Conservation (phyloP, 495 filamentous ascomycete genomes). For the Staphylotrichum tortipilum region DNA sequence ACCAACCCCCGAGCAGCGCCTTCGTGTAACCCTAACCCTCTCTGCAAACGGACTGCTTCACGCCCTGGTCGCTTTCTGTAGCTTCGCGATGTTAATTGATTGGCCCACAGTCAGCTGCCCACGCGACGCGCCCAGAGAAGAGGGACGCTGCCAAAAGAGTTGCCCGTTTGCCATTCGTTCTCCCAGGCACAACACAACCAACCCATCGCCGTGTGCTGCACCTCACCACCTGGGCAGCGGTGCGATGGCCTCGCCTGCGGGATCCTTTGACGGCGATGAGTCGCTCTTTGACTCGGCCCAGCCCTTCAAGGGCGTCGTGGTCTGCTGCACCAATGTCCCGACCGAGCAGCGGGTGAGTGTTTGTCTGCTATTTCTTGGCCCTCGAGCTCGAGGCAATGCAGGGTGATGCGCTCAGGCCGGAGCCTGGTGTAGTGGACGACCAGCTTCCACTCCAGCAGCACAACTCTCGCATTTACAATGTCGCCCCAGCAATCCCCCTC, state of each 20-base stretch:
- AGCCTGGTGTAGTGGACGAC: too few species aligned
- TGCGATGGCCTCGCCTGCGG: constrained; percentile 15
- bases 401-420: too few species aligned
- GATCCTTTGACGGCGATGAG: constrained; percentile 5
- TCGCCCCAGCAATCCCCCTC: too few species aligned
- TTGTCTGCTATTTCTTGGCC: too few species aligned
- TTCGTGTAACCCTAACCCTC: constrained; percentile 7
- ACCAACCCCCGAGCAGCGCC: too few species aligned
- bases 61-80: too few species aligned
- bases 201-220: background rate
- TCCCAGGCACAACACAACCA: too few species aligned
- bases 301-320: constrained; percentile 70
- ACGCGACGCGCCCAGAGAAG: constrained; percentile 13
- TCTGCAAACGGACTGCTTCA: too few species aligned
- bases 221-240: background rate
- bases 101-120: constrained; percentile 13
- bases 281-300: constrained; percentile 37
- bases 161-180: background rate
- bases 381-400: too few species aligned
- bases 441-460: too few species aligned
- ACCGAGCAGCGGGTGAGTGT: constrained; percentile 71
- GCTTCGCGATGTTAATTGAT: background rate
- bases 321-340: constrained; percentile 86
- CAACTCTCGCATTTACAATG: too few species aligned
- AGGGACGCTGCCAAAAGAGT: too few species aligned